A percentile compares a stretch with the other conserved stretches of the same genome.
Evolutionary conservation across 805 yeast genomes (phyloP).

Genomic region (Saccharomycopsis malanga): DNA sequence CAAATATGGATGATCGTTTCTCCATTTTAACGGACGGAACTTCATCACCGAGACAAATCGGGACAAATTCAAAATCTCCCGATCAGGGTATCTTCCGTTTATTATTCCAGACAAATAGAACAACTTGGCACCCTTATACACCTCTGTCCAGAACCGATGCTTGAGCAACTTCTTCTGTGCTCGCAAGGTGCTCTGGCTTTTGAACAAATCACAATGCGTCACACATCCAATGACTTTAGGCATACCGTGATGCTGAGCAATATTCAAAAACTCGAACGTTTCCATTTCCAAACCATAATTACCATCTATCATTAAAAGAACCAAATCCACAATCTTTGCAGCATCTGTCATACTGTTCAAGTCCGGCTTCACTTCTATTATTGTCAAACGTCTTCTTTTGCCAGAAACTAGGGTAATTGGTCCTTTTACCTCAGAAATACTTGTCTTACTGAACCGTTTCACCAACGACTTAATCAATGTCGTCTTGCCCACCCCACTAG

Average conservation of each 20-base stretch:
- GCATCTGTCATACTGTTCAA: constrained; percentile 93
- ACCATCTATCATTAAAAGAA: constrained; percentile 85
- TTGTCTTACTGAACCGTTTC: constrained; percentile 79
- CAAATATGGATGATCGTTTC: constrained; percentile 95
- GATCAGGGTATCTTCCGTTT: constrained; percentile 95
- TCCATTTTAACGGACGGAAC: constrained; percentile 98
- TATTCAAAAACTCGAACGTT: constrained; percentile 95
- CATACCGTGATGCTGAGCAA: constrained; percentile 98
- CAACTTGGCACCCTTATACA: constrained; percentile 94
- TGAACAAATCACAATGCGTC: constrained; percentile 92
- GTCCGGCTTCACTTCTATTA: constrained; percentile 89
- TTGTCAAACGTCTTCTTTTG: constrained; percentile 84
- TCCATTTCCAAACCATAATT: constrained; percentile 99
- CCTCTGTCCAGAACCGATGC: constrained; percentile 98
- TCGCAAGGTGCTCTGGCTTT: constrained; percentile 79
- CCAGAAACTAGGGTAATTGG: constrained; percentile 97
- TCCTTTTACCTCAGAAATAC: constrained; percentile 81
- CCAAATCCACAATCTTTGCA: constrained; percentile 91
- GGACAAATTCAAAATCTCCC: constrained; percentile 86
- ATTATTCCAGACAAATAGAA: constrained; percentile 92
- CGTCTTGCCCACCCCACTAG: constrained; percentile 97
- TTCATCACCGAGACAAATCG: constrained; percentile 96
- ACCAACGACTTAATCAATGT: constrained; percentile 86
- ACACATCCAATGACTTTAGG: constrained; percentile 94
- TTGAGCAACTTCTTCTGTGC: constrained; percentile 88